These are phyloP conservation scores for Neoscytalidium dimidiatum DNA, from an alignment of 2,329 filamentous ascomycete species.

Conservation along the genomic window DNA sequence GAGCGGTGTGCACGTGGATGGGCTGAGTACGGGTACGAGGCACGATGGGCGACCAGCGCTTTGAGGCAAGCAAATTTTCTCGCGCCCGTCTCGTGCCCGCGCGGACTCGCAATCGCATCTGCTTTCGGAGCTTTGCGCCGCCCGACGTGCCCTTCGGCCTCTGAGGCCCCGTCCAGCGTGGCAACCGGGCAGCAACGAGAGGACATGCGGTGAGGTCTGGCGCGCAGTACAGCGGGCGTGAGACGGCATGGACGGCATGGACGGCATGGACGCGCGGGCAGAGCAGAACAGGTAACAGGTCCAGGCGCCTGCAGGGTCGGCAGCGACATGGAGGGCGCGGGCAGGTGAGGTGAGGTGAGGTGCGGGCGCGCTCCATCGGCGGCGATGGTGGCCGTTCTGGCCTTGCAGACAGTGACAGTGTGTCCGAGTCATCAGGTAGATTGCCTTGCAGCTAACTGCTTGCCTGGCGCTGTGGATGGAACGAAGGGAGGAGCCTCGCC, in stretches of 20 bases:
- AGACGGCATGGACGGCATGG: too few relatives aligned
- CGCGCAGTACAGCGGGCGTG: not conserved
- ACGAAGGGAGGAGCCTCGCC: not conserved
- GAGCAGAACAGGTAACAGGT: too few relatives aligned
- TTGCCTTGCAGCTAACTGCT: not conserved
- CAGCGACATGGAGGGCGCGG: not conserved
- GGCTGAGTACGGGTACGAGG: constrained; percentile 6
- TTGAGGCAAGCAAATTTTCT: not conserved
- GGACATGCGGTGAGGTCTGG: not conserved
- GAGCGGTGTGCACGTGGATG: constrained; percentile 12
- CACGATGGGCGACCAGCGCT: not conserved
- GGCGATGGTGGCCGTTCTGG: not conserved
- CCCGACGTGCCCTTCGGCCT: not conserved
- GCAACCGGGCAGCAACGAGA: not conserved
- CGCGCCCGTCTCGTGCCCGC: not conserved
- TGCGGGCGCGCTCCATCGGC: not conserved
- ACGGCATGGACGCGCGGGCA: too few relatives aligned
- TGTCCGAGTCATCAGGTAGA: not conserved
- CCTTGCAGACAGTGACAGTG: not conserved
- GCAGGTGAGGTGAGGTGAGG: not conserved
- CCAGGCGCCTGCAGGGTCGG: too few relatives aligned
- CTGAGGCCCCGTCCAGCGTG: not conserved
- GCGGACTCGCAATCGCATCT: not conserved
- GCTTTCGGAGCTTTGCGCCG: constrained; percentile 7
- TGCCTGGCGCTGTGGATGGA: too few relatives aligned